Conservation (phyloP, 73 alveolate species). For the Stentor roeselii region DNA sequence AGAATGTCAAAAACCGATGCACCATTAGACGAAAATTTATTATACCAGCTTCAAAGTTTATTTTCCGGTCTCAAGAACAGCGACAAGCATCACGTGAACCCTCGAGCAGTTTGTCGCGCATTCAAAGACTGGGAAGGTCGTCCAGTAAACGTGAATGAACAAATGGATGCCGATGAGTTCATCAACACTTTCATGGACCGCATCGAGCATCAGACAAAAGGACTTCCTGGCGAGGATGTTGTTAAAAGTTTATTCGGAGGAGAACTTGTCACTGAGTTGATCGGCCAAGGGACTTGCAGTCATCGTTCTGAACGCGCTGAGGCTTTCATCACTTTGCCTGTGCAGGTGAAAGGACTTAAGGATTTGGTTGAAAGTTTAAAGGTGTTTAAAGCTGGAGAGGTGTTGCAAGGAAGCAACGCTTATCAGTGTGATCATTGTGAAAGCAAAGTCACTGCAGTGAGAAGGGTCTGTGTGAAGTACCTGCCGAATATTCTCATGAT, state of each 20-base stretch:
- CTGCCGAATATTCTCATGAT: constrained; percentile 87
- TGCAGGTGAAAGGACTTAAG: constrained; percentile 88
- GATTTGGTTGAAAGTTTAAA: constrained; percentile 83
- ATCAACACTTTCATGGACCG: constrained; percentile 85
- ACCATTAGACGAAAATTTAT: constrained; percentile 53
- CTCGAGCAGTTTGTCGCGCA: constrained; percentile 77
- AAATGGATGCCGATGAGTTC: constrained; percentile 96
- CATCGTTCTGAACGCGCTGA: constrained; percentile 85
- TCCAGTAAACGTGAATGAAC: constrained; percentile 73
- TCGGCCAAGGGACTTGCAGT: constrained; percentile 73
- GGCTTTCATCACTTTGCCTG: constrained; percentile 79
- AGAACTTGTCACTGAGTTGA: constrained; percentile 75
- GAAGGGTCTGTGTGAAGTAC: constrained; percentile 84
- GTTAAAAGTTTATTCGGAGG: constrained; percentile 88
- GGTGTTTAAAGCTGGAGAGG: constrained; percentile 88
- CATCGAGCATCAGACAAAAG: constrained; percentile 65
- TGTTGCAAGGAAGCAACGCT: constrained; percentile 94
- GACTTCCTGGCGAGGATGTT: constrained; percentile 59
- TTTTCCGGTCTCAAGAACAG: constrained; percentile 85
- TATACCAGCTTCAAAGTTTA: constrained; percentile 81
- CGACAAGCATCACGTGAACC: constrained; percentile 86
- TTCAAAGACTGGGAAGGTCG: constrained; percentile 70
- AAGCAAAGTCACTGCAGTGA: constrained; percentile 84
- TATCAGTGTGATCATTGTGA: constrained; percentile 92
- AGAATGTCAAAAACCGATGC: constrained; percentile 37